Conservation (phyloP, 805 yeast genomes). For the Saccharomycopsis malanga region DNA sequence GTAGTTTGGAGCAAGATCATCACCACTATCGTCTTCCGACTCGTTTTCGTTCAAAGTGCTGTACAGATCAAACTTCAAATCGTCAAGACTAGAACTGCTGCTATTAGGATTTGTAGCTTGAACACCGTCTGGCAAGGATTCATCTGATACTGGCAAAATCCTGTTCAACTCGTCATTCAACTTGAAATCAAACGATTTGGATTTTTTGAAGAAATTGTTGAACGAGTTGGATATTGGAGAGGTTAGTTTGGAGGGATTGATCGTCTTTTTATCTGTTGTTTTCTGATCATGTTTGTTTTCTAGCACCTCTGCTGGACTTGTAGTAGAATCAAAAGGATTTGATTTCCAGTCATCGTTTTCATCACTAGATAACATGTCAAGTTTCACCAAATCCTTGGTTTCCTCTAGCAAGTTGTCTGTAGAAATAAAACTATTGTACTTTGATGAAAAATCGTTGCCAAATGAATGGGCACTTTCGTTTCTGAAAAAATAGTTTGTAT, state of each 20-base stretch:
- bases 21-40: conserved; percentile 3
- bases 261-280: not conserved
- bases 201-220: conserved; percentile 12
- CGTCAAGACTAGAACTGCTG: conserved; percentile 1
- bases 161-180: conserved; percentile 6
- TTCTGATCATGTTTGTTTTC: not conserved
- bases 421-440: conserved; percentile 12
- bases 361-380: conserved; percentile 6
- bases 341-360: conserved; percentile 11
- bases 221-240: conserved; percentile 7
- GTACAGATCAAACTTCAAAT: no score
- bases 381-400: not conserved
- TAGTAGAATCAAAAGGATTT: conserved; percentile 17
- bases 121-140: no score
- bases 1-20: conserved; percentile 26
- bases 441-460: no score
- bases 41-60: not conserved
- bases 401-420: conserved; percentile 2
- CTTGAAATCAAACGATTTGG: conserved; percentile 9
- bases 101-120: no score
- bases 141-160: conserved; percentile 15
- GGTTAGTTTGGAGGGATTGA: conserved; percentile 3
- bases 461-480: no score
- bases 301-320: not conserved
- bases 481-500: no score